These are phyloP conservation scores for Metschnikowia lunata DNA, from an alignment of 805 yeast genomes.

Conservation along the genomic window DNA sequence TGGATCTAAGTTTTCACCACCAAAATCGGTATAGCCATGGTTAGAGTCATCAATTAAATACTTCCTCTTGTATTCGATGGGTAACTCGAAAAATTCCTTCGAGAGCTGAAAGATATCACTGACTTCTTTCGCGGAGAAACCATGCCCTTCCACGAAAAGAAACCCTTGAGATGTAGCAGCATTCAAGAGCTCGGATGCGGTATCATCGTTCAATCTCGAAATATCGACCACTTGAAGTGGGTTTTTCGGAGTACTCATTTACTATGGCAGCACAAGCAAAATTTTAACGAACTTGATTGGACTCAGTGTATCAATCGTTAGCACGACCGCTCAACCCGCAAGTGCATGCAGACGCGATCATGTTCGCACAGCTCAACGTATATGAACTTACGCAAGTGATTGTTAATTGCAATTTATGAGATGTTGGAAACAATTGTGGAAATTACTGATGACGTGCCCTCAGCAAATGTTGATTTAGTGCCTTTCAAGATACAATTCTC, in stretches of 20 bases:
- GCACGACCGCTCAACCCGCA: no score
- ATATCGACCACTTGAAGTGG: conserved; percentile 59
- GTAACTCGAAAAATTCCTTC: conserved; percentile 47
- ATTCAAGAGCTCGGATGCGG: conserved; percentile 49
- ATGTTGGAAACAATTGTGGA: conserved; percentile 1
- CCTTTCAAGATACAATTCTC: conserved; percentile 15
- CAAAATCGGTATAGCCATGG: conserved; percentile 55
- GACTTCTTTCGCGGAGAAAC: conserved; percentile 53
- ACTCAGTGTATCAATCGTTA: no score
- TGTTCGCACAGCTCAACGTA: no score
- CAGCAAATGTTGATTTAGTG: conserved; percentile 9
- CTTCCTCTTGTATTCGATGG: conserved; percentile 47
- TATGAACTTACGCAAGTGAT: no score
- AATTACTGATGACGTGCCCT: conserved; percentile 4
- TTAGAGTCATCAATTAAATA: conserved; percentile 52
- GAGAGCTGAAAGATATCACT: conserved; percentile 47
- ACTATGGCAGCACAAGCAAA: neutral
- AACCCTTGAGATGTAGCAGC: conserved; percentile 67
- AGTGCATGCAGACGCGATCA: no score
- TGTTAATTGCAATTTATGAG: no score
- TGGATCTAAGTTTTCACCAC: conserved; percentile 49
- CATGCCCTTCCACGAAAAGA: conserved; percentile 63
- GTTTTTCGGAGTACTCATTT: conserved; percentile 18
- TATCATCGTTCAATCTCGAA: conserved; percentile 34
- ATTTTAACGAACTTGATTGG: neutral